Evolutionary conservation across 2,329 filamentous ascomycete genomes (phyloP).

Genomic region (Teratosphaeria gauchensis): DNA sequence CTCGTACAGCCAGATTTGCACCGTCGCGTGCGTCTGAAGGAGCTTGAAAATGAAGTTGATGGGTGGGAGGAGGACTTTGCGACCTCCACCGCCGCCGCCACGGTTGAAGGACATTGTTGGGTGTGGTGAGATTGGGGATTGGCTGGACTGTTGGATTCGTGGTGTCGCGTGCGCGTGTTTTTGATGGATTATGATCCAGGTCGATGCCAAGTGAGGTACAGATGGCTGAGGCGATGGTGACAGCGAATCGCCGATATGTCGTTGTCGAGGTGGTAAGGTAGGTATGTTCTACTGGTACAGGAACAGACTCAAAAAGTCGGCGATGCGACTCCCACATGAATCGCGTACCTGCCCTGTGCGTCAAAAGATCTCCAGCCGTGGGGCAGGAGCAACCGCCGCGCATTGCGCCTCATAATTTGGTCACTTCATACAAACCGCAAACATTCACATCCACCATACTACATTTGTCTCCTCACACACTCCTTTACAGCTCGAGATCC

Average conservation of each 20-base stretch:
- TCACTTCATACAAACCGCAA: not conserved
- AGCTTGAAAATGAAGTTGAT: slow-evolving; percentile 94
- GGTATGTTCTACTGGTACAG: not conserved
- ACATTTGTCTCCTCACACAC: not conserved
- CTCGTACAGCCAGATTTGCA: slow-evolving; percentile 95
- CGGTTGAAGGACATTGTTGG: not conserved
- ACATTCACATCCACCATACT: not conserved
- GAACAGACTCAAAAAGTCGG: not conserved
- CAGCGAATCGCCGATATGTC: too few species aligned
- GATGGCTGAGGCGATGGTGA: not conserved
- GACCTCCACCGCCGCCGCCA: slow-evolving; percentile 41
- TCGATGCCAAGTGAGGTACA: not conserved
- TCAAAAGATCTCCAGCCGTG: not conserved
- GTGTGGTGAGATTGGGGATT: not conserved
- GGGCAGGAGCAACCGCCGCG: not conserved
- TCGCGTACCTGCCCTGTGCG: not conserved
- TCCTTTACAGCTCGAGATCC: not conserved
- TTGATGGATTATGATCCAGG: not conserved
- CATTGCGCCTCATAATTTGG: not conserved
- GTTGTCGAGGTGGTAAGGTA: too few species aligned
- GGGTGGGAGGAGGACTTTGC: slow-evolving; percentile 62
- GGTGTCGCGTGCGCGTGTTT: not conserved
- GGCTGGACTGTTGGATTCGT: too few species aligned
- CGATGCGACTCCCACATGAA: not conserved
- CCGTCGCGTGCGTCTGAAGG: slow-evolving; percentile 70